These are phyloP conservation scores for Phytophthora aleatoria DNA, from an alignment of 352 stramenopile species.

Conservation along the genomic window DNA sequence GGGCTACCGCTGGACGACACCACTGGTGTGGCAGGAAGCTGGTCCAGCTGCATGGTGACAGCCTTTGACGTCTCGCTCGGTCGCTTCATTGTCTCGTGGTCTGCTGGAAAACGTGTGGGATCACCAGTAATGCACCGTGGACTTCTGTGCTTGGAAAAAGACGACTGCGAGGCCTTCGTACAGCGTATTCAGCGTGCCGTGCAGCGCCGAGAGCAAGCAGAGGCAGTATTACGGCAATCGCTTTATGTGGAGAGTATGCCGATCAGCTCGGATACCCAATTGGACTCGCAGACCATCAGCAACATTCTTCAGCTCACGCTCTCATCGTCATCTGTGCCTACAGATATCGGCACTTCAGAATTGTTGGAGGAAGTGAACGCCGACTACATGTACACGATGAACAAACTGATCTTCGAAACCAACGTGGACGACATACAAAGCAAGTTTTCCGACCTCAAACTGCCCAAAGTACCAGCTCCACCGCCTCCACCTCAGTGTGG, in stretches of 20 bases:
- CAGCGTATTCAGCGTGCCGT: conserved; percentile 45
- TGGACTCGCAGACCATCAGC: conserved; percentile 71
- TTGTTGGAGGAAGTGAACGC: conserved; percentile 91
- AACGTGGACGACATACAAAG: conserved; percentile 61
- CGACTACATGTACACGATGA: conserved; percentile 94
- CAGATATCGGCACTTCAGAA: conserved; percentile 57
- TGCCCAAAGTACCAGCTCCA: conserved; percentile 33
- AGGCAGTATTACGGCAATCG: conserved; percentile 62
- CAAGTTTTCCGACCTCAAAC: conserved; percentile 61
- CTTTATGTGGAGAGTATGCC: conserved; percentile 84
- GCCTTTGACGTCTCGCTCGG: conserved; percentile 52
- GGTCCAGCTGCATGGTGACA: conserved; percentile 80
- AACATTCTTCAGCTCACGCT: conserved; percentile 78
- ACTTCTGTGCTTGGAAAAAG: conserved; percentile 68
- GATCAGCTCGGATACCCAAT: conserved; percentile 61
- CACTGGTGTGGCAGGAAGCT: conserved; percentile 61
- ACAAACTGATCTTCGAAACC: conserved; percentile 90
- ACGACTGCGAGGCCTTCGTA: conserved; percentile 54
- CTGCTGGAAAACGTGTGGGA: conserved; percentile 72
- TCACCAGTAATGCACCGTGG: conserved; percentile 64
- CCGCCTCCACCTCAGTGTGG: conserved; percentile 50
- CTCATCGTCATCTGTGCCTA: conserved; percentile 55
- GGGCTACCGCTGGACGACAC: conserved; percentile 65
- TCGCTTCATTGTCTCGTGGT: conserved; percentile 78
- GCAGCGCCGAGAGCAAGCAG: conserved; percentile 57